These are phyloP conservation scores for Neonectria coccinea DNA, from an alignment of 2,329 filamentous ascomycete genomes.

Conservation along the genomic window DNA sequence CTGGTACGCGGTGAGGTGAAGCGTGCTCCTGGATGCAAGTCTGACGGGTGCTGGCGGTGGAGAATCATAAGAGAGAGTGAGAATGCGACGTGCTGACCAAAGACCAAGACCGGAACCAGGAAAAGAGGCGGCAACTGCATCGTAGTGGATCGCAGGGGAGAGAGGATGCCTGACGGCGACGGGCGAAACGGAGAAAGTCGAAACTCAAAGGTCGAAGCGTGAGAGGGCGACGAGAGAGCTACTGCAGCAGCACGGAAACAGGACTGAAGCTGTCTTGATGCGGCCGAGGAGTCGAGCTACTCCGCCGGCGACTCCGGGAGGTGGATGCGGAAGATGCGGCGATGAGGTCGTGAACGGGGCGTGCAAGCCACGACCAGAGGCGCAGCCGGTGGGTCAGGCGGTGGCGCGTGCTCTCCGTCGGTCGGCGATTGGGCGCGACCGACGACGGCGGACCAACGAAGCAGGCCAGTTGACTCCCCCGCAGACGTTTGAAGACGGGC, in stretches of 20 bases:
- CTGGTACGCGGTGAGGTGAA: constrained; percentile 20
- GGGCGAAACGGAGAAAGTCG: constrained; percentile 7
- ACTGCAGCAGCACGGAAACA: constrained; percentile 43
- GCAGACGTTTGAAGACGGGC: constrained; percentile 20
- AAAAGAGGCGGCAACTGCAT: constrained; percentile 16
- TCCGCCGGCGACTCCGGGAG: constrained; percentile 46
- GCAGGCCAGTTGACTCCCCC: constrained; percentile 30
- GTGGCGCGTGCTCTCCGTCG: constrained; percentile 38
- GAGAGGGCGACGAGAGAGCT: constrained; percentile 24
- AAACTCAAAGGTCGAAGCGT: background rate
- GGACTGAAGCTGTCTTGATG: constrained; percentile 39
- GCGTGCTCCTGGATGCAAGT: constrained; percentile 11
- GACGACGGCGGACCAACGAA: background rate
- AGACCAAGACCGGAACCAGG: constrained; percentile 10
- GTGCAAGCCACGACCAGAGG: constrained; percentile 48
- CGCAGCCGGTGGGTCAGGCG: constrained; percentile 45
- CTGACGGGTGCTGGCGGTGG: constrained; percentile 15
- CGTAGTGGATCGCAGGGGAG: constrained; percentile 19
- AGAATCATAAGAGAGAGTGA: background rate
- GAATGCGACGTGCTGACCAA: constrained; percentile 18
- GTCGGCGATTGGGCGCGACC: constrained; percentile 36
- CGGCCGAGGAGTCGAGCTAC: constrained; percentile 34
- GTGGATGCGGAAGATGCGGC: constrained; percentile 25
- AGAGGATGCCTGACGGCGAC: constrained; percentile 17
- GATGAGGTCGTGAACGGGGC: constrained; percentile 23